Evolutionary conservation across 495 filamentous ascomycete genomes (phyloP), one percentile per base, ranked within the genome.

Genomic region (Neurospora sp.): DNA sequence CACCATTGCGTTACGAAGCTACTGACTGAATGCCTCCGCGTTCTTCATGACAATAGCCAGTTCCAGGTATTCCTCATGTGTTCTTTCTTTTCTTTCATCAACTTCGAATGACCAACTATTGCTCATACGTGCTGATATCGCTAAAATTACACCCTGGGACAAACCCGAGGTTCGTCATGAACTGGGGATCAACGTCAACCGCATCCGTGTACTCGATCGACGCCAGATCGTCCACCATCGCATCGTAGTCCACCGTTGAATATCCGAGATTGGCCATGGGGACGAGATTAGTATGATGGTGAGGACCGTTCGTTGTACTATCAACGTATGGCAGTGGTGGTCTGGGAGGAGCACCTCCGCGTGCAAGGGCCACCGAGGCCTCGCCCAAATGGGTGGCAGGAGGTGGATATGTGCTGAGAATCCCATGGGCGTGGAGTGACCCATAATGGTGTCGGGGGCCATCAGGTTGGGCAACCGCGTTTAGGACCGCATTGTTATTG

Each of bases 221-320:
- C n/a, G 87, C 87, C 4, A 91, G 82, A 59, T 91, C 88, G 75
- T 89, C 87, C 75, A 90, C 85, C 41, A 90, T 87, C 4, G 88
- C 85, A 70, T 91, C 89, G 38, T 87, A 82, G 61, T 89, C 86
- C 27, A 82, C 75, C 22, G 72, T 65, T 12, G 53, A 65, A 37
- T 65, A 65, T 16, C 53, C 53, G 6, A 65, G 18, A 18, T 35
- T 31, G 27, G 53, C 53, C 53, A 65, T 65, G 27, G 53, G 27
- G 2, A 65, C 53, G 5, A 35, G 22, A 18, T 65, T 35, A 4
- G 16, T 14, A 37, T 31, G 27, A 0, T 18, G 22, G 7, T 14
- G 53, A 35, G 53, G 27, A 65, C 3, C 27, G 14, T 18, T 65
- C 27, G 27, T 65, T 65, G 53, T 35, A 10, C 12, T 65, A 65